Conservation (phyloP, 179 eudicot genomes). For the Silene coronaria region DNA sequence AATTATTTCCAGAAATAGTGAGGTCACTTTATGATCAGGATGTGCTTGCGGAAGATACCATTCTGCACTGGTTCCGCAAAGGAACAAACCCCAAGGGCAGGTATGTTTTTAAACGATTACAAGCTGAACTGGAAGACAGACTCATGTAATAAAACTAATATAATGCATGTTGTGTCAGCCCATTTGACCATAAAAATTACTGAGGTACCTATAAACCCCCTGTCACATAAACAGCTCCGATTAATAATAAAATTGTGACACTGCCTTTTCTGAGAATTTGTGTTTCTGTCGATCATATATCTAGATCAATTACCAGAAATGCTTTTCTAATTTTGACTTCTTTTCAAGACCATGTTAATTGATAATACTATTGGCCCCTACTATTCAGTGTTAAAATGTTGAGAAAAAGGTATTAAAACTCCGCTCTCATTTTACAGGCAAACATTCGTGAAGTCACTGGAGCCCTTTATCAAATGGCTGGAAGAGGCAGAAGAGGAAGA, state of each 20-base stretch:
- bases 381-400: no score
- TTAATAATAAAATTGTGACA: background rate
- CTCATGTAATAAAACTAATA: background rate
- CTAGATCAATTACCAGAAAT: background rate
- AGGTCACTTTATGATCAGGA: constrained; percentile 92
- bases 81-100: constrained; percentile 93
- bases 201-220: background rate
- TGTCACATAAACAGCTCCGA: background rate
- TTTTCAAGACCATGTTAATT: no score
- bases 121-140: background rate
- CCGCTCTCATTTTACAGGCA: constrained; percentile 46
- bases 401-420: background rate
- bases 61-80: constrained; percentile 91
- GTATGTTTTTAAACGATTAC: constrained; percentile 21
- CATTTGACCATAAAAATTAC: background rate
- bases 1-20: constrained; percentile 85
- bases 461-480: constrained; percentile 96
- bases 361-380: no score
- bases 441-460: constrained; percentile 82
- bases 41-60: constrained; percentile 96
- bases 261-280: background rate
- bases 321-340: background rate
- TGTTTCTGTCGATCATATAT: background rate
- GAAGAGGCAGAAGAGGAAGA: constrained; percentile 99
- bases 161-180: background rate